Evolutionary conservation across 2,329 filamentous ascomycete genomes (phyloP).

Genomic region (Diaporthe caulivora): DNA sequence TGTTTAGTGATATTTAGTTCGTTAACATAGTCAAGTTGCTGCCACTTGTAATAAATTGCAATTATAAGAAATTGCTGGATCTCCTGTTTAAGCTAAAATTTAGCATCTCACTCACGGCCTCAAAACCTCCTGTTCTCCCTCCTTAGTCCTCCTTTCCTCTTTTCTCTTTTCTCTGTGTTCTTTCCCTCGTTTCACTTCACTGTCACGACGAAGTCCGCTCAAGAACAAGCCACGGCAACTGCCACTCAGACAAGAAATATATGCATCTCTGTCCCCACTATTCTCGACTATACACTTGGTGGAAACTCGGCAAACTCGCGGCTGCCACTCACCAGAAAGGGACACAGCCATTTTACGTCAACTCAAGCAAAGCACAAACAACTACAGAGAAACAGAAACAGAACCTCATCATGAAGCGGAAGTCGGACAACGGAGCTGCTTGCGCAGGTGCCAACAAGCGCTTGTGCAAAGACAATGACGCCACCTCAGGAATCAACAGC

Average conservation of each 20-base stretch:
- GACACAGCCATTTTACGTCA: not conserved
- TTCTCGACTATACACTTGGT: not conserved
- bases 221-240: not conserved
- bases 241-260: not conserved
- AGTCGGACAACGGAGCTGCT: too few species aligned
- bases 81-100: too few species aligned
- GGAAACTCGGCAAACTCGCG: too few species aligned
- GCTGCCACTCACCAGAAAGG: not conserved
- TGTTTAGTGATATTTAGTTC: not conserved
- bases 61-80: not conserved
- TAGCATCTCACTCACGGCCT: too few species aligned
- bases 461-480: not conserved
- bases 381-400: not conserved
- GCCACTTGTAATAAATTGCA: not conserved
- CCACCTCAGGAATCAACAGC: too few species aligned
- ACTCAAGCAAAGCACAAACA: not conserved
- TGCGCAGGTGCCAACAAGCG: not conserved
- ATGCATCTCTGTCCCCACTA: too few species aligned
- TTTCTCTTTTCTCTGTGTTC: too few species aligned
- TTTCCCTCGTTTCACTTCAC: not conserved
- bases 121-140: too few species aligned
- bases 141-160: too few species aligned
- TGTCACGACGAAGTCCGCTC: not conserved
- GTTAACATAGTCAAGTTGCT: not conserved
- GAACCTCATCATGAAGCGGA: too few species aligned